These are phyloP conservation scores for Pseudogymnoascus sp. DNA, from an alignment of 2,329 filamentous ascomycete species.

Conservation along the genomic window DNA sequence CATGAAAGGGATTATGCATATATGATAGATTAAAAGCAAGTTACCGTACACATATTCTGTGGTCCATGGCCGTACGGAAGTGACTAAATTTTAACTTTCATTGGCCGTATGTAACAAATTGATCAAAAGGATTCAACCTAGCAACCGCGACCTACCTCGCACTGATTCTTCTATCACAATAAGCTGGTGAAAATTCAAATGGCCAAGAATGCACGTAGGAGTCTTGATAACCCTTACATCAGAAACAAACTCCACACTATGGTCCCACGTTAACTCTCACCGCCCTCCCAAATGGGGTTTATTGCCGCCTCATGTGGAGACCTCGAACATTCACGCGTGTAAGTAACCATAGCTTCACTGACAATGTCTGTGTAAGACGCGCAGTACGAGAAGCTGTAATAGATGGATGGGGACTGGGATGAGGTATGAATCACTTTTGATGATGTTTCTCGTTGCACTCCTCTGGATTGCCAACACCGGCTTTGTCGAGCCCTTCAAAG, in stretches of 20 bases:
- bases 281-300: not conserved
- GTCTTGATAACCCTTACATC: not conserved
- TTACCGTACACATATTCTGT: not conserved
- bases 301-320: constrained; percentile 1
- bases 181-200: not conserved
- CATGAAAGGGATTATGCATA: constrained; percentile 3
- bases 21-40: constrained; percentile 8
- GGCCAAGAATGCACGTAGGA: not conserved
- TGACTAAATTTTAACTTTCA: not conserved
- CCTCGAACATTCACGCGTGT: constrained; percentile 7
- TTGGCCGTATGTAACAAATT: not conserved
- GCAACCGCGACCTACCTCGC: not conserved
- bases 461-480: constrained; percentile 9
- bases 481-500: constrained; percentile 11
- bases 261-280: not conserved
- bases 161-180: not conserved
- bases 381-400: constrained; percentile 2
- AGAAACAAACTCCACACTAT: not conserved
- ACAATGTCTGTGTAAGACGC: constrained; percentile 8
- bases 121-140: not conserved
- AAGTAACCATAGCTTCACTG: constrained; percentile 1
- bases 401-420: constrained; percentile 61
- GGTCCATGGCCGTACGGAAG: not conserved
- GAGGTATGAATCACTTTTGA: constrained; percentile 41
- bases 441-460: constrained; percentile 9